These are phyloP conservation scores for Ceriops decandra DNA, from an alignment of 345 rosid genomes.

Conservation along the genomic window DNA sequence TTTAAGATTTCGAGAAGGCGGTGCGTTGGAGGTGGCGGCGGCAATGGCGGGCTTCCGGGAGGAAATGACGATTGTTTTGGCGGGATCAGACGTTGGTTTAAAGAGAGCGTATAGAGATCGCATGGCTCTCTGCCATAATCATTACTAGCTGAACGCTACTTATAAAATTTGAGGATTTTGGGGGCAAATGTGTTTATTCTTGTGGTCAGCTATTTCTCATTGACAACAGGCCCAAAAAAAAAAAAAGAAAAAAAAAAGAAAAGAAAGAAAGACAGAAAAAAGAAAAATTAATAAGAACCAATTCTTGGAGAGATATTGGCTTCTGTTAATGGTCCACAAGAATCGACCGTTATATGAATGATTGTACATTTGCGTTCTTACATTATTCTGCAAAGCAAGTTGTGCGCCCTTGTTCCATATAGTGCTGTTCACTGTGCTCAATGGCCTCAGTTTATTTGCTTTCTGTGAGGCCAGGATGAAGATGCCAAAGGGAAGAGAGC, in stretches of 20 bases:
- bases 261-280: too few species aligned
- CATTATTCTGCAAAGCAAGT: not conserved
- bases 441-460: slow-evolving; percentile 5
- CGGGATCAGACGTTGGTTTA: slow-evolving; percentile 31
- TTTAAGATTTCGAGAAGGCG: slow-evolving; percentile 14
- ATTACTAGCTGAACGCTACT: too few species aligned
- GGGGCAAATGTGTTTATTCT: too few species aligned
- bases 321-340: too few species aligned
- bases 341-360: too few species aligned
- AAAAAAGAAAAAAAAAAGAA: too few species aligned
- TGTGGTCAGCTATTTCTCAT: too few species aligned
- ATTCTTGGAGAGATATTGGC: too few species aligned
- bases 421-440: not conserved
- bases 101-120: slow-evolving; percentile 23
- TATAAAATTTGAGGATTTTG: too few species aligned
- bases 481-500: slow-evolving; percentile 94
- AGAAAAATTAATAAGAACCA: too few species aligned
- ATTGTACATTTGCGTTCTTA: too few species aligned
- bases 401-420: not conserved
- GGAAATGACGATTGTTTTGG: slow-evolving; percentile 20
- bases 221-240: too few species aligned
- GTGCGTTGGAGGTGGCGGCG: not conserved
- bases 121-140: slow-evolving; percentile 10
- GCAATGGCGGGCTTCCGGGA: not conserved
- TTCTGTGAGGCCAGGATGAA: slow-evolving; percentile 56